phyloP scores from a whole-genome alignment of 2,329 filamentous ascomycete genomes.

The Sclerotinia trifoliorum region DNA sequence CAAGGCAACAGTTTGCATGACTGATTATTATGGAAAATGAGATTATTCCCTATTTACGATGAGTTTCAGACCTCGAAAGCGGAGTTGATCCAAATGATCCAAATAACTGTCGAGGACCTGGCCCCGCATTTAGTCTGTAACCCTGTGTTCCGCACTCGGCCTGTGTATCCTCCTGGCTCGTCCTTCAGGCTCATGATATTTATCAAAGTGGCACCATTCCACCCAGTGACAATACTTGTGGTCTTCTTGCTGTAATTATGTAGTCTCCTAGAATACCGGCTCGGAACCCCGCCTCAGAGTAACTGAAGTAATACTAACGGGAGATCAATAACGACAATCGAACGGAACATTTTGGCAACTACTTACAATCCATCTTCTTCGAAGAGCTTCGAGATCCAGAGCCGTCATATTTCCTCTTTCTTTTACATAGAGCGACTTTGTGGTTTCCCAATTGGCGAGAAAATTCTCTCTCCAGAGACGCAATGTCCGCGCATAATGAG shows the following conservation, averaged over 20 bases:
- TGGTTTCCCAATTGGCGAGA: constrained; percentile 55
- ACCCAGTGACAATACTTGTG: constrained; percentile 3
- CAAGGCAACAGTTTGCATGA: neutral
- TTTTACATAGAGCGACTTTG: constrained; percentile 54
- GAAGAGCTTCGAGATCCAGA: constrained; percentile 52
- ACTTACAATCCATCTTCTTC: constrained; percentile 64
- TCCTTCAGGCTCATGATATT: neutral
- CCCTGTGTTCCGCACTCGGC: neutral
- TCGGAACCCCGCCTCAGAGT: constrained; percentile 37
- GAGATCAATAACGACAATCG: neutral
- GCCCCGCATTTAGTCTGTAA: neutral
- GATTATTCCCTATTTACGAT: neutral
- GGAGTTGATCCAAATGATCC: neutral
- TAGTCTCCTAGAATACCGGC: constrained; percentile 65
- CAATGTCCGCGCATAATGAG: constrained; percentile 66
- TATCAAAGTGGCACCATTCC: neutral
- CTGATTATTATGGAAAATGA: too few relatives aligned
- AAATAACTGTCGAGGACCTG: too few relatives aligned
- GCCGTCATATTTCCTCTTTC: constrained; percentile 50
- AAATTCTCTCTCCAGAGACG: constrained; percentile 68
- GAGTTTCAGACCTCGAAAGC: neutral
- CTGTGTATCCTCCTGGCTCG: neutral
- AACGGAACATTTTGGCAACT: neutral
- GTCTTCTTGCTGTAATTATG: constrained; percentile 20
- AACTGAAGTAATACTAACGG: constrained; percentile 25